Evolutionary conservation across 495 filamentous ascomycete genomes (phyloP), one percentile per base, ranked within the genome.

Genomic region (Aspergillus sclerotioniger): DNA sequence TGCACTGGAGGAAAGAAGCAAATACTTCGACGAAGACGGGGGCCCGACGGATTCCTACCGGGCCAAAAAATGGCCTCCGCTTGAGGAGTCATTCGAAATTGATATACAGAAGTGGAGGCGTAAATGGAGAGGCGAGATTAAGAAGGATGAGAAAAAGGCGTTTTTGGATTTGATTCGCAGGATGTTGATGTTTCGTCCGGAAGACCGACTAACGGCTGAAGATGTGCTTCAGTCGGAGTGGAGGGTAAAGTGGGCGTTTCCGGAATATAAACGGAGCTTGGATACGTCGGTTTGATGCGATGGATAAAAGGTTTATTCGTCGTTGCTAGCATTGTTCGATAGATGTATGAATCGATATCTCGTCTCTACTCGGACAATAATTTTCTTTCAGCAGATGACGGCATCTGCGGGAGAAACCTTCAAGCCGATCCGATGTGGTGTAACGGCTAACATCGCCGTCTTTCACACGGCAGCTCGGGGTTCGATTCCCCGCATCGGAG

Each of bases 401-500:
- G n/a, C n/a, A n/a, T n/a, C n/a, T n/a, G n/a, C 25, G 25, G 2
- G 25, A 25, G 25, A 25, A 25, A 3, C 5, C 25, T 25, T 25
- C 25, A 5, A 5, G 25, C 25, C 25, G 25, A 25, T 25, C 47
- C 28, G 47, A 31, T 50, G 47, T 32, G 25, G 47, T 50, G 47
- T 50, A 32, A 50, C 13, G 28, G 47, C 25, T 32, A 32, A 49
- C 44, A 47, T 47, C 44, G 44, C 44, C 44, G 63, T 66, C 64
- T 69, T 58, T 69, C 63, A 69, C 64, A 64, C 63, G 48, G 63
- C 63, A 68, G 62, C 62, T 62, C 62, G 62, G 65, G 65, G 65
- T 67, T 67, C 65, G 65, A 67, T 67, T 67, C 65, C 65, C 65
- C 62, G 62, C 53, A 62, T 67, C 64, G 64, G 64, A 67, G 58